A percentile compares a stretch with the other conserved stretches of the same genome.
Conservation (phyloP, 768 basidiomycete genomes). For the Mycena alexandri region DNA sequence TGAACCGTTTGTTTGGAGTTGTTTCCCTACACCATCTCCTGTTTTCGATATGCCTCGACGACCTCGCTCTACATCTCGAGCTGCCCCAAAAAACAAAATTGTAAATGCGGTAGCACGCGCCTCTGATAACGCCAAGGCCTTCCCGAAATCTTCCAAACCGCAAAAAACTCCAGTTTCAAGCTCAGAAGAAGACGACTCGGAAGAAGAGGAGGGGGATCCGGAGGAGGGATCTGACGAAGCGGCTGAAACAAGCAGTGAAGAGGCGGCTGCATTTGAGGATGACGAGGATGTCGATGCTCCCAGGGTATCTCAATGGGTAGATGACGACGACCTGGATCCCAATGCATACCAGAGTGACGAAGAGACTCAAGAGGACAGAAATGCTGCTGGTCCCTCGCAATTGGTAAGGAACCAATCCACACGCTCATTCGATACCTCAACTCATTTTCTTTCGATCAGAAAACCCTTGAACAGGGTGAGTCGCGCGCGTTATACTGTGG, state of each 20-base stretch:
- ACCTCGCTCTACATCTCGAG: constrained; percentile 51
- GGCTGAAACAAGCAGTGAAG: constrained; percentile 40
- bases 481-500: not conserved
- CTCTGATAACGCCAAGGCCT: not conserved
- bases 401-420: constrained; percentile 39
- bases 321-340: constrained; percentile 56
- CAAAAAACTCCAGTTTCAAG: not conserved
- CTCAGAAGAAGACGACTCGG: constrained; percentile 4
- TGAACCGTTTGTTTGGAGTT: not conserved
- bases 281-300: constrained; percentile 66
- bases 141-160: not conserved
- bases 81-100: constrained; percentile 11
- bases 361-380: constrained; percentile 44
- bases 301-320: constrained; percentile 73
- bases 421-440: not conserved
- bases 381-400: constrained; percentile 49
- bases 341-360: constrained; percentile 50
- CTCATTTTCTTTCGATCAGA: constrained; percentile 15
- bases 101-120: constrained; percentile 13
- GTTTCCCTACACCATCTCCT: not conserved
- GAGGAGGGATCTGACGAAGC: constrained; percentile 39
- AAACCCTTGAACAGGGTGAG: constrained; percentile 28
- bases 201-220: constrained; percentile 12
- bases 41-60: constrained; percentile 51
- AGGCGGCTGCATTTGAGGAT: constrained; percentile 41